A percentile compares a stretch with the other conserved stretches of the same genome.
These are phyloP conservation scores for Rhodotorula mucilaginosa DNA, from an alignment of 1,284 basidiomycete genomes.

Conservation along the genomic window DNA sequence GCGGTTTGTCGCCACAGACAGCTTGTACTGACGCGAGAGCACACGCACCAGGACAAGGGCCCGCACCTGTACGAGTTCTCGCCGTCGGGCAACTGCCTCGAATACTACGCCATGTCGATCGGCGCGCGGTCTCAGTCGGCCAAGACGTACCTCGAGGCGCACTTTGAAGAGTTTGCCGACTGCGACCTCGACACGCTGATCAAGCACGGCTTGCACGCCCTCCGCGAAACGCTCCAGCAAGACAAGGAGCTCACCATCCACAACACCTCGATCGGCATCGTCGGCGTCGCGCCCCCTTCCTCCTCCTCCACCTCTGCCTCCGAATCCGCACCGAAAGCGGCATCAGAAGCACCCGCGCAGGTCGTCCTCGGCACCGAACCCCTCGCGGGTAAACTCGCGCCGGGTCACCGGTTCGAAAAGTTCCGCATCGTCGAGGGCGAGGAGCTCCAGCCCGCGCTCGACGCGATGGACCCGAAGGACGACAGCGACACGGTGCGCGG, in stretches of 20 bases:
- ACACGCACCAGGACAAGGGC: slow-evolving; percentile 53
- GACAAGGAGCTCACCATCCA: slow-evolving; percentile 88
- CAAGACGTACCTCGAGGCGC: slow-evolving; percentile 96
- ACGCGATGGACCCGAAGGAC: slow-evolving; percentile 38
- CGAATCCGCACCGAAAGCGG: not conserved
- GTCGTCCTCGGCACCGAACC: slow-evolving; percentile 3
- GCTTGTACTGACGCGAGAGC: not conserved
- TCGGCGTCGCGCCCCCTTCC: slow-evolving; percentile 47
- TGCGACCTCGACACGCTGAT: slow-evolving; percentile 73
- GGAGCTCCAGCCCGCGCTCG: slow-evolving; percentile 42
- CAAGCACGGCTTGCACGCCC: slow-evolving; percentile 84
- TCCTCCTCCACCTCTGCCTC: slow-evolving; percentile 1
- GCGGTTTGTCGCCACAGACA: not conserved
- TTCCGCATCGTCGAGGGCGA: slow-evolving; percentile 76
- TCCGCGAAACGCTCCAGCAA: slow-evolving; percentile 92
- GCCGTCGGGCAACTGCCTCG: slow-evolving; percentile 94
- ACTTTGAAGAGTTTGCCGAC: slow-evolving; percentile 81
- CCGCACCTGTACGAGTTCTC: slow-evolving; percentile 98
- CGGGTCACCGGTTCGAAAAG: slow-evolving; percentile 41
- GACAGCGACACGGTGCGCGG: not conserved
- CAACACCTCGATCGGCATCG: slow-evolving; percentile 90
- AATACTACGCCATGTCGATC: slow-evolving; percentile 98
- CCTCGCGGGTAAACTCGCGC: slow-evolving; percentile 57
- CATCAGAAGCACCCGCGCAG: not conserved
- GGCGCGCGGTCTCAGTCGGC: slow-evolving; percentile 96